Evolutionary conservation across 148 eudicot species (phyloP).

Genomic region (Silene uniflora): DNA sequence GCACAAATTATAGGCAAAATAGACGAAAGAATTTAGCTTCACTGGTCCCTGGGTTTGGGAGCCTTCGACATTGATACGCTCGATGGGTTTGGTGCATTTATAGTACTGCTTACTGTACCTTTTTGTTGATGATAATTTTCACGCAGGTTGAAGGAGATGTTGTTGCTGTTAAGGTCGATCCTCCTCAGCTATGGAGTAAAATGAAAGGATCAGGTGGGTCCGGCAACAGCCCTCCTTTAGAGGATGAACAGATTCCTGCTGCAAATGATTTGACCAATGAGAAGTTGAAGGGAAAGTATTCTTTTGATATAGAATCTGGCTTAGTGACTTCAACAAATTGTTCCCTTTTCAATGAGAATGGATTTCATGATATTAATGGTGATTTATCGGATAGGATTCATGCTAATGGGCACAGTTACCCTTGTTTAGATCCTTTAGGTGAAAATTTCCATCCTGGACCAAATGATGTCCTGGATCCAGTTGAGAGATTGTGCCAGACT

Average conservation of each 20-base stretch:
- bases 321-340: conserved; percentile 3
- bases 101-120: background rate
- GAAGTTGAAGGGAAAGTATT: conserved; percentile 46
- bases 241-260: conserved; percentile 27
- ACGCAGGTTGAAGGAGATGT: conserved; percentile 82
- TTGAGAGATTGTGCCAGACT: conserved; percentile 51
- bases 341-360: conserved; percentile 17
- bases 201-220: conserved; percentile 67
- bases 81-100: background rate
- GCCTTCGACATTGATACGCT: no score
- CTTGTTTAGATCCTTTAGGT: conserved; percentile 23
- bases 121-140: conserved; percentile 11
- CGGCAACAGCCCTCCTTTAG: conserved; percentile 26
- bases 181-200: conserved; percentile 62
- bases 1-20: background rate
- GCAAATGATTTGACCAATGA: conserved; percentile 23
- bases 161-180: conserved; percentile 73
- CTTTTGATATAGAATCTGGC: conserved; percentile 28
- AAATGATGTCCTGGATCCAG: conserved; percentile 28
- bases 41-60: no score
- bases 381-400: conserved; percentile 25
- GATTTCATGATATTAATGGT: conserved; percentile 12
- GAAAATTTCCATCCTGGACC: conserved; percentile 28
- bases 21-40: background rate
- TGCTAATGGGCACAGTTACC: conserved; percentile 24